Base-by-base conservation (phyloP, 805 yeast species). In the Yarrowia porcina region DNA sequence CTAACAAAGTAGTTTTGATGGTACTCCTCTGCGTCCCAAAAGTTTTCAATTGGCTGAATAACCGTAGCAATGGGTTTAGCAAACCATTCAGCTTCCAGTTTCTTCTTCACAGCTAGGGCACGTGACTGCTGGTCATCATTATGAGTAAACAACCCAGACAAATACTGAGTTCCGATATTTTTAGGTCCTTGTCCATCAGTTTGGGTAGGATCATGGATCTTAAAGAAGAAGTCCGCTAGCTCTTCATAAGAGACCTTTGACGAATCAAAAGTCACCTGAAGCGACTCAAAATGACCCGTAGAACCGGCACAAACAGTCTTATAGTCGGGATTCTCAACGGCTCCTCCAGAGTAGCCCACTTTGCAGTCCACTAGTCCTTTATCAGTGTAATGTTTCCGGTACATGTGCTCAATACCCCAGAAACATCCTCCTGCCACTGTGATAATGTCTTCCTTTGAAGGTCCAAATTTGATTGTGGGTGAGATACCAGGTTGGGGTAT, bases 161-260 rank as follows among this genome's bases (percentile, higher is more conserved):
- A 82, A 75, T 92, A 92, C 73, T 92, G 97, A 0, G 91, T 83
- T 10, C 97, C 97, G 7, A 69, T 69, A 18, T 61, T 54, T 70
- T 92, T 96, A 21, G 88, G 87, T 4, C 97, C 97, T 74, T 92
- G 97, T 1, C 81, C 71, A 69, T 90, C 83, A 52, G 80, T 65
- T 1, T 90, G 86, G 2, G 97, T 92, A 47, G 97, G 97, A 74
- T 92, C 97, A 73, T 92, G 97, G 72, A 89, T 89, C 69, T 86
- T 80, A 77, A 90, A 91, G 77, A 91, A 92, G 67, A 90, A 88
- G 56, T 86, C 90, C 36, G 88, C 74, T 41, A 92, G 74, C 35
- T 87, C 89, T 61, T 74, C 80, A 67, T 83, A 78, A 3, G 82
- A 66, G 2, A 88, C 78, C 17, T 72, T 66, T 1, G 78, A 66